These are phyloP conservation scores for Cryoendolithus antarcticus DNA, from an alignment of 2,329 filamentous ascomycete species.

Conservation along the genomic window DNA sequence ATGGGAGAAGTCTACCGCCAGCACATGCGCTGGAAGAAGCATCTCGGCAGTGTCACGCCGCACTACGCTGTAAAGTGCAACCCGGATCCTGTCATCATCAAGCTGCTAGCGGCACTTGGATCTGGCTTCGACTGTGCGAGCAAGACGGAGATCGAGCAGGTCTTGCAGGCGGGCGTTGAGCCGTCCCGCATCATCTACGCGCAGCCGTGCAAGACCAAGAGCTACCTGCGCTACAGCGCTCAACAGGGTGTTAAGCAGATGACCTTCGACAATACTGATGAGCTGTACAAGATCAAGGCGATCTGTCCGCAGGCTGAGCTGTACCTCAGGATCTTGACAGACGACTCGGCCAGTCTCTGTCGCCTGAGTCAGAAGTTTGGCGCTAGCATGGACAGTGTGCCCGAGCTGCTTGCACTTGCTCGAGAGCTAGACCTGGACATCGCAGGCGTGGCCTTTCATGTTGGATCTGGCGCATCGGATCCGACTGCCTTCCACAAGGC, in stretches of 20 bases:
- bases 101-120: conserved; percentile 75
- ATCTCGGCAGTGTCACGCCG: conserved; percentile 80
- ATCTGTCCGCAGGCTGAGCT: conserved; percentile 82
- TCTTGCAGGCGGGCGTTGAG: conserved; percentile 69
- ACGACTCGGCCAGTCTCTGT: conserved; percentile 89
- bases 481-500: conserved; percentile 85
- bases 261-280: conserved; percentile 98
- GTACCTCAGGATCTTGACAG: conserved; percentile 86
- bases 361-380: conserved; percentile 96
- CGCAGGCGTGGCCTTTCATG: conserved; percentile 93
- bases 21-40: conserved; percentile 95
- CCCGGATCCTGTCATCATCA: conserved; percentile 78
- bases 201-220: conserved; percentile 98
- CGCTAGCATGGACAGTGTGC: conserved; percentile 71
- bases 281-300: conserved; percentile 94
- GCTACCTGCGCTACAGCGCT: conserved; percentile 84
- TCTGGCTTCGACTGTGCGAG: conserved; percentile 97
- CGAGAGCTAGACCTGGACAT: conserved; percentile 77
- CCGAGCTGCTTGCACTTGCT: conserved; percentile 65
- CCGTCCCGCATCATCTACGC: conserved; percentile 94
- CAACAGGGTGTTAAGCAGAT: conserved; percentile 84
- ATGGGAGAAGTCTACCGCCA: conserved; percentile 97
- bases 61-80: conserved; percentile 99
- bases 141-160: conserved; percentile 91
- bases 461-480: conserved; percentile 90